Evolutionary conservation across 2,329 filamentous ascomycete genomes (phyloP).

Genomic region (Beauveria sp.): DNA sequence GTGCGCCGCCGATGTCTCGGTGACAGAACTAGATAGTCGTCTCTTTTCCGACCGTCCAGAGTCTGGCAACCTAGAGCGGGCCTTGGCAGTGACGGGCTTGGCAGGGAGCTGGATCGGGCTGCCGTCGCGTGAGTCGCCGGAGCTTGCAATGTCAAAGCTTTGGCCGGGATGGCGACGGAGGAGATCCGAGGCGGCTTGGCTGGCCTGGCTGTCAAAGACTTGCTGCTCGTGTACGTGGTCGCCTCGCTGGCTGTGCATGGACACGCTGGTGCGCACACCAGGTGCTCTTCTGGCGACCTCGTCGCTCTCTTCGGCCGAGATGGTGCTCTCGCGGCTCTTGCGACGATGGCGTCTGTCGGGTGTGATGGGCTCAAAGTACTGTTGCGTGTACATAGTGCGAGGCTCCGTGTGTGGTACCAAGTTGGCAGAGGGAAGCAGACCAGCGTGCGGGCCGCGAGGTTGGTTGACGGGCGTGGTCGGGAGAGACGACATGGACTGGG

Average conservation of each 20-base stretch:
- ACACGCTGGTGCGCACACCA: slow-evolving; percentile 22
- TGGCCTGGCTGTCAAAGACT: slow-evolving; percentile 67
- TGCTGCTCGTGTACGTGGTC: slow-evolving; percentile 34
- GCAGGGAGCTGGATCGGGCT: slow-evolving; percentile 29
- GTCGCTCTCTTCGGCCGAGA: slow-evolving; percentile 60
- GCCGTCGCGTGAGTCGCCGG: slow-evolving; percentile 34
- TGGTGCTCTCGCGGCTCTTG: slow-evolving; percentile 77
- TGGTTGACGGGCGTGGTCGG: slow-evolving; percentile 65
- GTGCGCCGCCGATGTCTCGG: slow-evolving; percentile 22
- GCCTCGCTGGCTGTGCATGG: slow-evolving; percentile 12
- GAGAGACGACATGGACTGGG: slow-evolving; percentile 78
- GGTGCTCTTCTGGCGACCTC: slow-evolving; percentile 34
- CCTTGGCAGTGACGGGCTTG: slow-evolving; percentile 33
- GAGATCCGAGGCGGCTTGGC: slow-evolving; percentile 68
- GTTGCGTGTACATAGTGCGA: slow-evolving; percentile 33
- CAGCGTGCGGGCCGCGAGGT: slow-evolving; percentile 38
- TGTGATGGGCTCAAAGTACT: slow-evolving; percentile 37
- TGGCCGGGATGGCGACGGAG: slow-evolving; percentile 52
- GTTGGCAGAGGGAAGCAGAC: slow-evolving; percentile 55
- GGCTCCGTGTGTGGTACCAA: slow-evolving; percentile 55
- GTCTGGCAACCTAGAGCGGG: slow-evolving; percentile 33
- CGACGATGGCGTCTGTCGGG: slow-evolving; percentile 40
- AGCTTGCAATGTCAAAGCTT: slow-evolving; percentile 42
- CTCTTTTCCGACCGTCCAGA: slow-evolving; percentile 42
- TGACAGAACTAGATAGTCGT: slow-evolving; percentile 34